A percentile compares a stretch with the other conserved stretches of the same genome.
phyloP scores from a whole-genome alignment of 1,139 yeast genomes.

The Saccharomycopsis phalli region DNA sequence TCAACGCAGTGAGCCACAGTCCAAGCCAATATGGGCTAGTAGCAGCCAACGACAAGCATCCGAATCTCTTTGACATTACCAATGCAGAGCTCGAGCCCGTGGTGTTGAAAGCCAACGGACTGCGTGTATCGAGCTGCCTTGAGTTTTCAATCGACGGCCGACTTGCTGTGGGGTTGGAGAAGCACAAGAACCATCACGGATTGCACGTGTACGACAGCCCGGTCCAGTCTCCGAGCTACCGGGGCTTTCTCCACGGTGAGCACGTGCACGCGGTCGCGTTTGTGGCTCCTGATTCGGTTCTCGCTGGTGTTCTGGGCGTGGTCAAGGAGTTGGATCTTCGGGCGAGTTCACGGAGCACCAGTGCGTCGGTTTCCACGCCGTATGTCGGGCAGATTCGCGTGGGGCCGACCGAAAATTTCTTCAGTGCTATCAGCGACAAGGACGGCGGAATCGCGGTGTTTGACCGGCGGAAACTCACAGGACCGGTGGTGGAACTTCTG shows the following conservation, averaged over 20 bases:
- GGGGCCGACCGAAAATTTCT: constrained; percentile 15
- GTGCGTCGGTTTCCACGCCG: constrained; percentile 4
- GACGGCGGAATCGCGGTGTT: constrained; percentile 15
- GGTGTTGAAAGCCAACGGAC: constrained; percentile 1
- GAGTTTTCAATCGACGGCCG: constrained; percentile 2
- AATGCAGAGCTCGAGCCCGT: constrained; percentile 9
- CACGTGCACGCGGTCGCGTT: constrained; percentile 13
- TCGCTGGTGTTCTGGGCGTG: constrained; percentile 14
- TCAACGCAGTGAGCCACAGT: constrained; percentile 12
- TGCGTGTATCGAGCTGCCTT: constrained; percentile 5
- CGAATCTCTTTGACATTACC: constrained; percentile 9
- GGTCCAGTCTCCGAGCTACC: constrained; percentile 1
- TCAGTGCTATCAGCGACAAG: constrained; percentile 14
- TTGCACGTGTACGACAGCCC: constrained; percentile 15
- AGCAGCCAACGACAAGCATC: constrained; percentile 10
- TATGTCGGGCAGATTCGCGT: constrained; percentile 11
- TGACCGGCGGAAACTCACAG: constrained; percentile 12
- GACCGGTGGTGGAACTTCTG: constrained; percentile 6
- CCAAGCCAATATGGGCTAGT: constrained; percentile 7
- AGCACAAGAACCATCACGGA: constrained; percentile 13
- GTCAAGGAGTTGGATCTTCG: constrained; percentile 15
- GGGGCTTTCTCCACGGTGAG: constrained; percentile 11
- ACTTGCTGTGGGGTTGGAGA: constrained; percentile 15
- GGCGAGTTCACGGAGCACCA: background rate
- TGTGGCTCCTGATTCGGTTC: constrained; percentile 1